These are phyloP conservation scores for Tilletia indica DNA, from an alignment of 1,284 basidiomycete species.

Conservation along the genomic window DNA sequence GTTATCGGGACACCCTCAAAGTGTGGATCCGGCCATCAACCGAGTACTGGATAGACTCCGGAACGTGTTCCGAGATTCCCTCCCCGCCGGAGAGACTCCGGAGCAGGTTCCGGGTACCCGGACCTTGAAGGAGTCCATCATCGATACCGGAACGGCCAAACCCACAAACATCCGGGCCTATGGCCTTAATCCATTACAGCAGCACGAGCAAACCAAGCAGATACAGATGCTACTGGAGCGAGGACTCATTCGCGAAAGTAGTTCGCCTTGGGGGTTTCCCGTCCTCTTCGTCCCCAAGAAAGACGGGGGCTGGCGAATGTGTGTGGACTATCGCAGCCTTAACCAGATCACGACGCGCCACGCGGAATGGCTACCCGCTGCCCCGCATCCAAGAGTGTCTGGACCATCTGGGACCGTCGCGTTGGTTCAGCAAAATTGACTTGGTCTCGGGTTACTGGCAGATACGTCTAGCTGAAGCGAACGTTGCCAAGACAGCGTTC, in stretches of 20 bases:
- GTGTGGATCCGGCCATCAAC: neutral
- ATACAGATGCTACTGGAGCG: neutral
- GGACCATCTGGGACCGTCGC: slow-evolving; percentile 48
- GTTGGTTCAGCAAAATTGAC: slow-evolving; percentile 57
- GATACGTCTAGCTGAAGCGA: neutral
- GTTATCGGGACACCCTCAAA: neutral
- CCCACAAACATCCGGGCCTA: neutral
- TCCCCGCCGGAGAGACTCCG: neutral
- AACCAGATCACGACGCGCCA: slow-evolving; percentile 58
- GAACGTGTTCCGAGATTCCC: neutral
- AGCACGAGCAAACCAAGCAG: neutral
- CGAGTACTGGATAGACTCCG: neutral
- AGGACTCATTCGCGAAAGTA: neutral
- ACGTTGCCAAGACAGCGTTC: slow-evolving; percentile 1
- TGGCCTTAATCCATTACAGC: neutral
- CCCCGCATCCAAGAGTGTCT: slow-evolving; percentile 58
- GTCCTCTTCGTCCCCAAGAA: slow-evolving; percentile 63
- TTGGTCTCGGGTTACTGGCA: slow-evolving; percentile 27
- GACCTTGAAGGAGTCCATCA: neutral
- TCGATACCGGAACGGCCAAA: neutral
- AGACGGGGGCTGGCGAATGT: slow-evolving; percentile 57
- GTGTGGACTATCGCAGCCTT: slow-evolving; percentile 60
- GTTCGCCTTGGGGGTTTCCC: neutral
- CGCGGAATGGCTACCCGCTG: slow-evolving; percentile 57
- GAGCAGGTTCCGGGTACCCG: neutral